Percentiles rank a stretch among this genome's conserved stretches.
Evolutionary conservation across 2,329 filamentous ascomycete species (phyloP).

Genomic region (Clonostachys rhizophaga): DNA sequence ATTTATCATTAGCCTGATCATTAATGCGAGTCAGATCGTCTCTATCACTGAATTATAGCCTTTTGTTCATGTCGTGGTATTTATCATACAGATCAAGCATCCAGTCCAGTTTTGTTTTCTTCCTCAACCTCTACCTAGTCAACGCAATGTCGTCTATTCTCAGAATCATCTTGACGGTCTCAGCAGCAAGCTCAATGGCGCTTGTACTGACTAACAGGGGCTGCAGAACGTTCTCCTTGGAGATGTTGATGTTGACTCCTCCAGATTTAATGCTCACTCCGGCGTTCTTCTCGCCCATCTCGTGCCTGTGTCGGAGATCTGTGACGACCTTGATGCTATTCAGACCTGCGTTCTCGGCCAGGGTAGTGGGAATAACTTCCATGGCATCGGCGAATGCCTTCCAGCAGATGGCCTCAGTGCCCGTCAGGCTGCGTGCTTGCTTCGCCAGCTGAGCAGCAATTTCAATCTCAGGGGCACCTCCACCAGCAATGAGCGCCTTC

Average conservation of each 20-base stretch:
- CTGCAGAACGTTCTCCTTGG: slow-evolving; percentile 94
- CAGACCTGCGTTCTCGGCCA: slow-evolving; percentile 94
- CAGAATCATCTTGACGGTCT: slow-evolving; percentile 94
- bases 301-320: slow-evolving; percentile 88
- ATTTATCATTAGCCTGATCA: too few species aligned
- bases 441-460: slow-evolving; percentile 83
- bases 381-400: slow-evolving; percentile 97
- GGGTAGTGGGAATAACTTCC: slow-evolving; percentile 92
- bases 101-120: too few species aligned
- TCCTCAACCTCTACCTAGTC: slow-evolving; percentile 40
- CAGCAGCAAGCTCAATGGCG: slow-evolving; percentile 91
- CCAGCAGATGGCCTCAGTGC: slow-evolving; percentile 97
- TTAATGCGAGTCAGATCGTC: too few species aligned
- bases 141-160: slow-evolving; percentile 64
- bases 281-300: slow-evolving; percentile 90
- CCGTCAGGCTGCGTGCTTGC: slow-evolving; percentile 76
- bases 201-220: slow-evolving; percentile 95
- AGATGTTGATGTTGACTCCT: slow-evolving; percentile 94
- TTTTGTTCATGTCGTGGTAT: too few species aligned
- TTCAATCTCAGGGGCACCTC: slow-evolving; percentile 94
- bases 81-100: too few species aligned
- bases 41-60: too few species aligned
- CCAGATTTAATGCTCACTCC: slow-evolving; percentile 98
- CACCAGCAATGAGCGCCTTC: slow-evolving; percentile 96
- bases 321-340: slow-evolving; percentile 99